Evolutionary conservation across 495 filamentous ascomycete genomes (phyloP).

Genomic region (Neurospora sp.): DNA sequence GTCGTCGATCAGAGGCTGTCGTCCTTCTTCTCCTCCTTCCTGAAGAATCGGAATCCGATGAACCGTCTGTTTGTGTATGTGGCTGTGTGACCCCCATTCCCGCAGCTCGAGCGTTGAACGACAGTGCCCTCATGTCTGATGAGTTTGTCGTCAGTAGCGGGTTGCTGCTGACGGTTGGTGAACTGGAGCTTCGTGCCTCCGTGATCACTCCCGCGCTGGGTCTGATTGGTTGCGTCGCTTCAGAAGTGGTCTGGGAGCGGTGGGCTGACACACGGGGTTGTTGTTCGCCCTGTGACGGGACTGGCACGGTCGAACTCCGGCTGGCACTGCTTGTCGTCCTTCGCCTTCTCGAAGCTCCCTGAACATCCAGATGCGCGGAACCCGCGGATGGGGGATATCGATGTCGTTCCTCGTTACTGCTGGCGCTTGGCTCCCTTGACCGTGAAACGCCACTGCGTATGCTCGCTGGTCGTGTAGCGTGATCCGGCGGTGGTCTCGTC

Average conservation of each 20-base stretch:
- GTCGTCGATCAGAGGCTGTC: neutral
- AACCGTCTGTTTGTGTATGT: neutral
- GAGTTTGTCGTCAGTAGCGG: constrained; percentile 3
- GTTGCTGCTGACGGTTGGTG: constrained; percentile 11
- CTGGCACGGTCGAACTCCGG: constrained; percentile 35
- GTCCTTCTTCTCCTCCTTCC: neutral
- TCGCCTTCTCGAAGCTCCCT: constrained; percentile 30
- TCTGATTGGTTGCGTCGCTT: constrained; percentile 18
- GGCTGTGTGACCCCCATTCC: constrained; percentile 18
- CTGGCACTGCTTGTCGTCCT: constrained; percentile 30
- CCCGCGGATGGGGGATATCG: constrained; percentile 34
- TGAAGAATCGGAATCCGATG: neutral
- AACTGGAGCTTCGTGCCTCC: constrained; percentile 32
- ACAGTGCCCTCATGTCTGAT: constrained; percentile 4
- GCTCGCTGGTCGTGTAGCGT: constrained; percentile 25
- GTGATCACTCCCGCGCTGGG: constrained; percentile 30
- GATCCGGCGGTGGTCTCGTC: constrained; percentile 19
- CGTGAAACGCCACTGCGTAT: constrained; percentile 21
- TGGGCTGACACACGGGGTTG: constrained; percentile 27
- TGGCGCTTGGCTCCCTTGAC: constrained; percentile 29
- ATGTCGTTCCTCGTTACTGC: constrained; percentile 29
- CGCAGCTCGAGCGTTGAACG: constrained; percentile 17
- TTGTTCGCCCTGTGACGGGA: constrained; percentile 27
- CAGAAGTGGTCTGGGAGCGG: constrained; percentile 41
- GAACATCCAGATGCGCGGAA: constrained; percentile 35